Evolutionary conservation across 208 protist species (phyloP), one percentile per base, ranked within the genome.

Genomic region (Herpetomonas tarakana): DNA sequence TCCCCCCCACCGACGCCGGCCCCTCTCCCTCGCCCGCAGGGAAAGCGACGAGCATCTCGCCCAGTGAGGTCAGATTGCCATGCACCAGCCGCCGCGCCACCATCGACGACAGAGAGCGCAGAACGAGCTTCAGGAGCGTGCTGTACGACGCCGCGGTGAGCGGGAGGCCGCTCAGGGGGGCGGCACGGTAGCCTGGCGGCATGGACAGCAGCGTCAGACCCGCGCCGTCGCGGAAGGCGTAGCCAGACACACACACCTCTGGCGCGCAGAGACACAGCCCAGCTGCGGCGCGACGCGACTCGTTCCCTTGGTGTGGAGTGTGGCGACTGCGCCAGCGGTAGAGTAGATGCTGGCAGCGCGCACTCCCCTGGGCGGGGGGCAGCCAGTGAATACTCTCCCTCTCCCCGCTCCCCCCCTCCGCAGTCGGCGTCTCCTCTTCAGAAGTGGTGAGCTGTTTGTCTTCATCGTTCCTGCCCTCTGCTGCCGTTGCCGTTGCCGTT

Each of bases 51-150:
- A 91, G 83, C 9, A 94, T 39, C 18, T 84, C 74, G 39, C 74
- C 80, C 2, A 94, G 67, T 1, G 68, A 58, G 2, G 64, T 45
- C 25, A 94, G 29, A 44, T 75, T 76, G 21, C 82, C 88, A 66
- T 94, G 83, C 18, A 92, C 66, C 1, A 76, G 80, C 60, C 88
- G 88, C 11, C 76, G 81, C 9, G 83, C 76, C 49, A 94, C 72
- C 64, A 88, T 78, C 31, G 71, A 59, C 11, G 84, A 83, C 21
- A 94, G 57, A 53, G 78, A 59, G 47, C 71, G 64, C 45, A 88
- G 51, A 3, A 90, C 35, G 12, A 81, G 72, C 56, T 78, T 81
- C 61, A 88, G 60, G 44, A 74, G 65, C 18, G 72, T 79, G 14
- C 70, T 65, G 62, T 83, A 91, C 24, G 75, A 72, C 35, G 71